Conservation (phyloP, 805 yeast genomes). For the Myxozyma kluyveri region DNA sequence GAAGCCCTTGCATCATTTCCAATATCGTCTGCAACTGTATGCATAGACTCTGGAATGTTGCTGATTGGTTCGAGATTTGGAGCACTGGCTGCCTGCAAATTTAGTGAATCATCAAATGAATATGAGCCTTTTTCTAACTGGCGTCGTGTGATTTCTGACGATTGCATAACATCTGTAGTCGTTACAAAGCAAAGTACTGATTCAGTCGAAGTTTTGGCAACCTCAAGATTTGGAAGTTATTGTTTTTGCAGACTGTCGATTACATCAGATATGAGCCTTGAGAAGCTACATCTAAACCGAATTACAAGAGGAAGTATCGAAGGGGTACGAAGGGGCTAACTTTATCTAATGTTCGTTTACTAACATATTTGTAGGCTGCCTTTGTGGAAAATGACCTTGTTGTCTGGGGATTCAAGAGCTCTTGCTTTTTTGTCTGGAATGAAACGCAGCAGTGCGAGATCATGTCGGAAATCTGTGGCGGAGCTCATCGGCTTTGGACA, state of each 20-base stretch:
- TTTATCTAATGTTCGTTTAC: neutral
- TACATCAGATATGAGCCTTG: constrained; percentile 9
- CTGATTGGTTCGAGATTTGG: constrained; percentile 73
- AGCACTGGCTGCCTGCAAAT: constrained; percentile 55
- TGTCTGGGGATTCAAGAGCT: constrained; percentile 79
- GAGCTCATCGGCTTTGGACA: constrained; percentile 84
- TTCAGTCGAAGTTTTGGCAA: constrained; percentile 11
- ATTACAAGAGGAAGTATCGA: constrained; percentile 76
- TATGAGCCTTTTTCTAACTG: constrained; percentile 6
- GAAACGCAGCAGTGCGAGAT: constrained; percentile 73
- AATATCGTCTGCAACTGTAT: constrained; percentile 55
- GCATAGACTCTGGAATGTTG: constrained; percentile 40
- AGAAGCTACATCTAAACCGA: constrained; percentile 55
- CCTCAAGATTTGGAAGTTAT: constrained; percentile 23
- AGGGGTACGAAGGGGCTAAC: constrained; percentile 47
- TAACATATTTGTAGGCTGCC: constrained; percentile 31
- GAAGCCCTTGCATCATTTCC: constrained; percentile 48
- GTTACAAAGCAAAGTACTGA: neutral
- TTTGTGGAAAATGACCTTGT: constrained; percentile 46
- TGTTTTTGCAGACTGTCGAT: constrained; percentile 8
- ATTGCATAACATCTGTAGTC: constrained; percentile 12
- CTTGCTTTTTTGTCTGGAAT: constrained; percentile 75
- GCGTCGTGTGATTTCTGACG: constrained; percentile 27
- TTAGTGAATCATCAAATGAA: neutral
- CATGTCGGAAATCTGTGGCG: constrained; percentile 76